Base-by-base conservation (phyloP, 1,284 basidiomycete species). In the Heterobasidion irregulare region DNA sequence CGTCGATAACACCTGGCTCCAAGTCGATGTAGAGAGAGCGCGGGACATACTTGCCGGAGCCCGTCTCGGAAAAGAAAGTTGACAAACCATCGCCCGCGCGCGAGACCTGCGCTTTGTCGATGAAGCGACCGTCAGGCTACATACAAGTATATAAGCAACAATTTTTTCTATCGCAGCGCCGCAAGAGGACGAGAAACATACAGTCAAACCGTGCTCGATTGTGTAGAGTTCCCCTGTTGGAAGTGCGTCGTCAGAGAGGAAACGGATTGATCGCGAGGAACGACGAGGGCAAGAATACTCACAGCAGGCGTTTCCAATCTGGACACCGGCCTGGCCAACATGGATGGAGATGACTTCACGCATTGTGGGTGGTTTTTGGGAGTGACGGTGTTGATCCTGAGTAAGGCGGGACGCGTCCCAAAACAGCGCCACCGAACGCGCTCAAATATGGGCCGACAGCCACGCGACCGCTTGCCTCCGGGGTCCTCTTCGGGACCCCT, bases 1-100 rank as follows among this genome's bases (percentile, higher is more conserved):
- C 94, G 68, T 98, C 96, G 68, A 98, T 89, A 61, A 87, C 96
- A 68, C 94, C 92, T 56, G 95, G 95, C 75, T 98, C 95, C 61
- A 98, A 80, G 75, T 98, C 95, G 65, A 95, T 87, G 77, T 99
- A 99, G 66, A 99, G 85, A 56, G 95, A 97, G 63, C 97, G 88
- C 53, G 97, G 97, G 53, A 99, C 97, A 75, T 98, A 89, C 80
- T 99, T 97, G 64, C 94, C 94, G 57, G 88, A 84, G 60, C 90
- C 89, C 54, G 91, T 92, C 75, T 93, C 92, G 45, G 90, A 92
- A 75, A 94, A 94, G 78, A 96, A 96, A 58, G 97, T 99, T 53
- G 92, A 93, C 79, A 98, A 98, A 52, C 97, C 97, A 69, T 98
- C 94, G 65, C 82, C 83, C 63, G 62, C 43, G 76, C 75, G 73